These are phyloP conservation scores for Funneliformis mosseae DNA, from an alignment of 192 early-diverging fungal species.

Conservation along the genomic window DNA sequence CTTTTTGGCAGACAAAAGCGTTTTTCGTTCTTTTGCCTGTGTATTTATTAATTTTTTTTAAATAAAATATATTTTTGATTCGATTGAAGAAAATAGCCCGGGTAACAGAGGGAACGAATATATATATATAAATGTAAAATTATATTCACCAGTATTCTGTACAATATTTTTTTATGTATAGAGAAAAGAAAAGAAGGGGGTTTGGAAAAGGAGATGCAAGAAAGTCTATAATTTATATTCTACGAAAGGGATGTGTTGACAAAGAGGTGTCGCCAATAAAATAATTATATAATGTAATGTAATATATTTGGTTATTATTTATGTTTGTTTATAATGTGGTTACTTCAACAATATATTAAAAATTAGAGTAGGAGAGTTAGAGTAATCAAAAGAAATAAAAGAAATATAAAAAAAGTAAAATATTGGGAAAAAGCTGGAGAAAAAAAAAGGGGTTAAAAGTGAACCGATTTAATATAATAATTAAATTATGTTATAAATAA, in stretches of 20 bases:
- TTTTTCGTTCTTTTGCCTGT: background rate
- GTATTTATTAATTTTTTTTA: background rate
- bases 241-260: background rate
- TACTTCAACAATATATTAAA: too few species aligned
- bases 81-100: background rate
- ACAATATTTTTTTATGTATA: background rate
- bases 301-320: too few species aligned
- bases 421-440: too few species aligned
- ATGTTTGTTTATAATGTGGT: too few species aligned
- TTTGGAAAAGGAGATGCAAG: background rate
- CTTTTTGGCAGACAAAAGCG: slow-evolving; percentile 14
- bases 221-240: background rate
- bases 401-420: too few species aligned
- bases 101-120: background rate
- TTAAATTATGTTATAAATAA: too few species aligned
- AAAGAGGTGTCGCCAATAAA: too few species aligned
- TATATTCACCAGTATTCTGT: background rate
- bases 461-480: too few species aligned
- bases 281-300: too few species aligned
- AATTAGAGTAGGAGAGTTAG: too few species aligned
- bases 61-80: background rate
- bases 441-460: too few species aligned
- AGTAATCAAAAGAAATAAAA: too few species aligned
- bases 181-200: background rate
- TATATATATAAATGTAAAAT: background rate